Evolutionary conservation across 345 rosid species (phyloP), one percentile per base, ranked within the genome.

Genomic region (Linum trigynum): DNA sequence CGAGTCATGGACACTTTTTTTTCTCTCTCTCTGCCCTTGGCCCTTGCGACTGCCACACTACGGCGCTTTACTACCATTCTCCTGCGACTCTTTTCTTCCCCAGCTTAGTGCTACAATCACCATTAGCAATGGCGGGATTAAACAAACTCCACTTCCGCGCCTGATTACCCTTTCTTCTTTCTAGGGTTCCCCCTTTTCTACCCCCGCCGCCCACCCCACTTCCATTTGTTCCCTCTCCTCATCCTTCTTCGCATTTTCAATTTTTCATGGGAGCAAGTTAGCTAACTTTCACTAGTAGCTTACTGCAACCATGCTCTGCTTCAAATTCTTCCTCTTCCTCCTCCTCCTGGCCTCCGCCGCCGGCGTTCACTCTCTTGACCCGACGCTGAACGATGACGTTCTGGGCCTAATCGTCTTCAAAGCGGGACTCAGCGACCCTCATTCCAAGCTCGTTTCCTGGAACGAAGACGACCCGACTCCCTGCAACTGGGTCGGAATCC

Each of bases 401-500:
- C 66, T 75, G 50, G 75, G 75, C 2, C 86, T 95, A 67, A 84
- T 95, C 38, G 95, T 85, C 36, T 91, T 95, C 83, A 91, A 91
- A 71, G 91, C 95, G 0, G 95, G 87, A 69, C 65, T 95, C 15
- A 83, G 78, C 70, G 99, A 95, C 85, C 92, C 95, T 32, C 73
- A 69, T 48, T 79, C 76, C 55, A 88, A 84, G 82, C 92, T 95
- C 11, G 71, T 77, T 0, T 85, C 99, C n/a, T 95, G 99, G 99
- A 82, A 78, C 60, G 96, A 85, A 80, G 95, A 95, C 41, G 92
- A 84, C 48, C 83, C 83, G 75, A 82, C 55, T 72, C 85, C 97
- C 45, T 95, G 99, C 71, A 72, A 71, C 67, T 91, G 97, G 97
- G 61, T 57, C 38, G 97, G 97, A 45, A 89, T 89, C 62, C 80